Percentiles rank a stretch among this genome's conserved stretches.
Conservation (phyloP, 768 basidiomycete genomes). For the Lentinula sp. region DNA sequence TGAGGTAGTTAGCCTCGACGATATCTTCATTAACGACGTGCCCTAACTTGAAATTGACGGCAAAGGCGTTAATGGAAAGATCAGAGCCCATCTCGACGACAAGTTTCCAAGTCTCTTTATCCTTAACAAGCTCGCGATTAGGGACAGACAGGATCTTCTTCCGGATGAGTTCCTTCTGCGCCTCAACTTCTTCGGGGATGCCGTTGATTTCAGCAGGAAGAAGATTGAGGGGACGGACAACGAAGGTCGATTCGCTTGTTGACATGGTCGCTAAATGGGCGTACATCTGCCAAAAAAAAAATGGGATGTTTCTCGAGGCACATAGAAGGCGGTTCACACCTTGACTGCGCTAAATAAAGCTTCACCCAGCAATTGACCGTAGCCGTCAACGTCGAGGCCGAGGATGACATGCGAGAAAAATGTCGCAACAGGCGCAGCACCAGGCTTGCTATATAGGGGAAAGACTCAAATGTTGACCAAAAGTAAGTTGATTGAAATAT, state of each 20-base stretch:
- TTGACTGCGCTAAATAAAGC: slow-evolving; percentile 27
- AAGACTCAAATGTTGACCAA: neutral
- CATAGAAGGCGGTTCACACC: slow-evolving; percentile 15
- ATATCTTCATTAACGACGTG: slow-evolving; percentile 23
- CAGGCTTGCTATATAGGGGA: slow-evolving; percentile 32
- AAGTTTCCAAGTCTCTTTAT: slow-evolving; percentile 18
- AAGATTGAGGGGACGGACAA: slow-evolving; percentile 34
- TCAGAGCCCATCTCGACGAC: slow-evolving; percentile 30
- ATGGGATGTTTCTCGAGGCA: neutral
- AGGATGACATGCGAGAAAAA: slow-evolving; percentile 33
- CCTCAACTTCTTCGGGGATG: slow-evolving; percentile 16
- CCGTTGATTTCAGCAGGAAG: slow-evolving; percentile 23
- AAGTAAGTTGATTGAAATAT: neutral
- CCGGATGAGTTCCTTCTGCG: slow-evolving; percentile 27
- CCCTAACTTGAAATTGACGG: slow-evolving; percentile 26
- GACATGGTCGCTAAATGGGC: slow-evolving; percentile 37
- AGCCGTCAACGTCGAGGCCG: slow-evolving; percentile 31
- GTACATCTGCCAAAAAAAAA: slow-evolving; percentile 21
- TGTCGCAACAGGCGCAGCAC: slow-evolving; percentile 31
- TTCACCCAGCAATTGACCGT: slow-evolving; percentile 33
- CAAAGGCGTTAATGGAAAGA: slow-evolving; percentile 38
- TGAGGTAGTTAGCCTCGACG: slow-evolving; percentile 27
- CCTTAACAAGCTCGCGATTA: slow-evolving; percentile 24
- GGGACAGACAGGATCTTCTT: slow-evolving; percentile 19
- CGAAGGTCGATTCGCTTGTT: slow-evolving; percentile 19